These are phyloP conservation scores for Euphorbia tirucalli DNA, from an alignment of 345 rosid genomes.

Conservation along the genomic window DNA sequence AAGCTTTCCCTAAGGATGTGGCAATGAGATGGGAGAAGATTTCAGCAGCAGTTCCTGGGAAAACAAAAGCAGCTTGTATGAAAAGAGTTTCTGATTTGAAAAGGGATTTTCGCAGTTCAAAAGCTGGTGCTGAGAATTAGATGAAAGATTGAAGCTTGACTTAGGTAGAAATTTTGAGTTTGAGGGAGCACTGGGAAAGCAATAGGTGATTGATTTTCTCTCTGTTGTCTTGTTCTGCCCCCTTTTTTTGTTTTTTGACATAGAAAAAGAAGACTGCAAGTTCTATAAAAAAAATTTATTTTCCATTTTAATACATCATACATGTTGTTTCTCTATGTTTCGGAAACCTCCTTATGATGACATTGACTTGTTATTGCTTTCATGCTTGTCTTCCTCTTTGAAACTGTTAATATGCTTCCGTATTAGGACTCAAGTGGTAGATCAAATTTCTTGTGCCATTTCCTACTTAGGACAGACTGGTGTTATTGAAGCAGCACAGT, in stretches of 20 bases:
- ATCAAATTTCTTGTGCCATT: too few relatives aligned
- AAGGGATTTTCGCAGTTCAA: slow-evolving; percentile 69
- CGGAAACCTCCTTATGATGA: neutral
- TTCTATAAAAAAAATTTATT: neutral
- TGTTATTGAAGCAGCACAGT: too few relatives aligned
- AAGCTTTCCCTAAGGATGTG: slow-evolving; percentile 71
- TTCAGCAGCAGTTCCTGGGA: slow-evolving; percentile 82
- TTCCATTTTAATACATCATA: neutral
- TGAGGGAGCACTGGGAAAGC: neutral
- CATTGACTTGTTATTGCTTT: neutral
- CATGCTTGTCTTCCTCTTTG: too few relatives aligned
- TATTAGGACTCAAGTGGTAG: too few relatives aligned
- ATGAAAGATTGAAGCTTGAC: neutral
- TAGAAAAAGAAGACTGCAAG: neutral
- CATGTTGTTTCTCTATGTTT: too few relatives aligned
- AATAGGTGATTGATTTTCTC: slow-evolving; percentile 11
- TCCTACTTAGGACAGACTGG: too few relatives aligned
- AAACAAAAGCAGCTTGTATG: slow-evolving; percentile 73
- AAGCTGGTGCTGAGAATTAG: slow-evolving; percentile 51
- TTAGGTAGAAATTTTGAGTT: too few relatives aligned
- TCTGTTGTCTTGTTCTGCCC: neutral
- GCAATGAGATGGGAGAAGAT: slow-evolving; percentile 97
- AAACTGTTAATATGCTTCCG: too few relatives aligned
- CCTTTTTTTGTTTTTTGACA: neutral
- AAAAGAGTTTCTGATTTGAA: slow-evolving; percentile 83